Evolutionary conservation across 2,329 filamentous ascomycete genomes (phyloP), one percentile per base, ranked within the genome.

Genomic region (Colletotrichum sp.): DNA sequence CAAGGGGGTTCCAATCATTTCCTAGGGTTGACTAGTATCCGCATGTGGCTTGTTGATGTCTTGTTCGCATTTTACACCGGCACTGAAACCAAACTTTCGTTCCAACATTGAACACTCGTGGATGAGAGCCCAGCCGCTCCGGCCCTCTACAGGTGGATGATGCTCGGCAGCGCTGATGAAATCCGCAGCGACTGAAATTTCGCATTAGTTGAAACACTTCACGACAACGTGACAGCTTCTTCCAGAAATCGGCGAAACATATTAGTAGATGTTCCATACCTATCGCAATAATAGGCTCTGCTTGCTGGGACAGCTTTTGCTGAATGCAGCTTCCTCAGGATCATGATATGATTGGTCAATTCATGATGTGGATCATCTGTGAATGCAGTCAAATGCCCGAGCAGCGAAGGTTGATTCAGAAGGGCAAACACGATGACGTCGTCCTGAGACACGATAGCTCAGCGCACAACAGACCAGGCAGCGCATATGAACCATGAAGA

Each of bases 231-330:
- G 0, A n/a, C 5, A 49, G 19, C 9, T 49, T 7, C 0, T 9
- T 22, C 44, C 6, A 52, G 13, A 22, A 0, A 3, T 13, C 3
- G 11, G 44, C n/a, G 0, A 52, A n/a, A 22, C 0, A 22, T 22
- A 2, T 5, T 3, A 7, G 11, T 13, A 8, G n/a, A 52, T 22
- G 4, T 12, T 4, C 44, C 44, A 13, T 22, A 22, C 44, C 44
- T 22, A 9, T 0, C 44, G 2, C 44, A 13, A 22, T 52, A 0
- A 49, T 7, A 22, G n/a, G 44, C n/a, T 52, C 1, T 22, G n/a
- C 11, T 22, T 3, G 0, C 44, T 25, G 6, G 11, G 9, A 0
- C n/a, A 52, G 0, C 11, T 22, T 52, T 52, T 52, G 44, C 44
- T 25, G 44, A 52, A 52, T 13, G n/a, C 44, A 52, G 44, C 11